Evolutionary conservation across 768 basidiomycete species (phyloP).

Genomic region (Naganishia kalamii): DNA sequence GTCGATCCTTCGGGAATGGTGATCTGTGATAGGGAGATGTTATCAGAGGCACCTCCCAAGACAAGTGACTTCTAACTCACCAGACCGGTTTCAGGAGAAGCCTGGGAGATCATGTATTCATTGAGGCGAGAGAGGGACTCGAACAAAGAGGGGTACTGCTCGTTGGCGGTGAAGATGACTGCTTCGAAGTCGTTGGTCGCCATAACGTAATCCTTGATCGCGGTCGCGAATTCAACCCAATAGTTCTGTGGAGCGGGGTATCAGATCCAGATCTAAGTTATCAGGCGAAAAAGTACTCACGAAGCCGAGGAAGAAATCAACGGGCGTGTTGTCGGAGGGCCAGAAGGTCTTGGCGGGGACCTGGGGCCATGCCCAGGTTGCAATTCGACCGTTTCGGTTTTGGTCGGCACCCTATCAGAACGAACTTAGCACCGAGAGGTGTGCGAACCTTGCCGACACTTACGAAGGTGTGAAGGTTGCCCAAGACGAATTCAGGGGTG

Average conservation of each 20-base stretch:
- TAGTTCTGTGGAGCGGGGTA: not conserved
- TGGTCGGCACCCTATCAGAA: not conserved
- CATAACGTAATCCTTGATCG: not conserved
- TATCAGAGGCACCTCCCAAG: not conserved
- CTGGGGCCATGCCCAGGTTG: not conserved
- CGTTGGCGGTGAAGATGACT: not conserved
- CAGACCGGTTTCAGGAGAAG: not conserved
- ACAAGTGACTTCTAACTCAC: not conserved
- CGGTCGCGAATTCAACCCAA: not conserved
- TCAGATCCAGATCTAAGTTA: too few species aligned
- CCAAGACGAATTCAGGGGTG: not conserved
- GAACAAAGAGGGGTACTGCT: constrained; percentile 1
- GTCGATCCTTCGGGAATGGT: not conserved
- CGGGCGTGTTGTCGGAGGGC: constrained; percentile 4
- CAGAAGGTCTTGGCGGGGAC: constrained; percentile 7
- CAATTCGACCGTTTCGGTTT: not conserved
- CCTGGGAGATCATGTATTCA: not conserved
- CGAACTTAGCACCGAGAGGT: not conserved
- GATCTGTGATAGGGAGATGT: not conserved
- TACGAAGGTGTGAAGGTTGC: constrained; percentile 4
- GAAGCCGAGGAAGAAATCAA: constrained; percentile 6
- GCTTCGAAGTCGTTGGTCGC: constrained; percentile 1
- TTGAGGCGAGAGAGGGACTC: not conserved
- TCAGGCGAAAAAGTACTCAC: too few species aligned
- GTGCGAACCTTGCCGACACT: not conserved